Conservation (phyloP, 2,329 filamentous ascomycete species). For the Beauveria sp. region DNA sequence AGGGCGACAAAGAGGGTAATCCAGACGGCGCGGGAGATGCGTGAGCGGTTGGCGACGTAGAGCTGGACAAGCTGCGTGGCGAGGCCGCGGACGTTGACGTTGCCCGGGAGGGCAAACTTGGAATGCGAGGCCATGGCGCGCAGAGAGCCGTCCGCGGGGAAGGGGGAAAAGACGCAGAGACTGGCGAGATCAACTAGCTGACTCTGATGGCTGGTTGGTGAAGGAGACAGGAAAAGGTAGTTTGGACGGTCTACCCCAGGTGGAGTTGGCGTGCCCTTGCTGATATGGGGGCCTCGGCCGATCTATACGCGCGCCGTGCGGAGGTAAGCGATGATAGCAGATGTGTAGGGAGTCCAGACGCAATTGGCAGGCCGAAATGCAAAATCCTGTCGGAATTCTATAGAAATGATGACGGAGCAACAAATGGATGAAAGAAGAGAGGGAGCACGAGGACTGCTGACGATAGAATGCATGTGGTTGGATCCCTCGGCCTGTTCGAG, state of each 20-base stretch:
- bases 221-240: not conserved
- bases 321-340: not conserved
- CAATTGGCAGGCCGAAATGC: not conserved
- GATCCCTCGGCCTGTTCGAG: constrained; percentile 10
- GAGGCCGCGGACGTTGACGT: constrained; percentile 52
- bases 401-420: not conserved
- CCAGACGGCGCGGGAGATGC: constrained; percentile 78
- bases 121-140: constrained; percentile 4
- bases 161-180: not conserved
- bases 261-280: not conserved
- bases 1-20: constrained; percentile 73
- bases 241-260: not conserved
- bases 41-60: constrained; percentile 72
- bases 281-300: constrained; percentile 1
- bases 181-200: not conserved
- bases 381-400: not conserved
- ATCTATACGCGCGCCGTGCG: not conserved
- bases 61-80: constrained; percentile 60
- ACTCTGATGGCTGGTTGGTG: not conserved
- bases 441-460: constrained; percentile 7
- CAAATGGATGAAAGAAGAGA: not conserved
- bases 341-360: not conserved
- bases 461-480: constrained; percentile 13
- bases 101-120: constrained; percentile 26
- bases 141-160: not conserved